Evolutionary conservation across 768 basidiomycete genomes (phyloP).

Genomic region (Termitomyces sp.): DNA sequence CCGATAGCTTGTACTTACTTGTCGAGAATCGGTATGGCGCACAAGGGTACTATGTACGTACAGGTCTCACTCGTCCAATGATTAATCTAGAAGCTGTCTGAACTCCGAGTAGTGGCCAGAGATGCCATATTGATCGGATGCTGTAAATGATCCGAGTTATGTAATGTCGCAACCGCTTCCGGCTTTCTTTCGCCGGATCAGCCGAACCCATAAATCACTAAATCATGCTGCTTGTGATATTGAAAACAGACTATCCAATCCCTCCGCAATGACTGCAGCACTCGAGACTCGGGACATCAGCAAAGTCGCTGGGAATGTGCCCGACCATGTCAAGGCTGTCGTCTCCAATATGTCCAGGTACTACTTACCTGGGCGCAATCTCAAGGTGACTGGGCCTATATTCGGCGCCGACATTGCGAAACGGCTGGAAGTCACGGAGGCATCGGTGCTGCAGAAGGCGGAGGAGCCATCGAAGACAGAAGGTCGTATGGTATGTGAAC

Average conservation of each 20-base stretch:
- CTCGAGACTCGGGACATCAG: constrained; percentile 13
- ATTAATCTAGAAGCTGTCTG: no score
- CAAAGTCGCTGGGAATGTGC: constrained; percentile 22
- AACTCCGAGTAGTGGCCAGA: neutral
- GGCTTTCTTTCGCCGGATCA: constrained; percentile 9
- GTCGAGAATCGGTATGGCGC: neutral
- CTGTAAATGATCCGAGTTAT: neutral
- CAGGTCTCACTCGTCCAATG: no score
- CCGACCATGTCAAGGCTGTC: constrained; percentile 23
- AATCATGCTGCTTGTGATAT: neutral
- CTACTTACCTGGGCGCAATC: constrained; percentile 1
- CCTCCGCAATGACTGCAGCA: constrained; percentile 1
- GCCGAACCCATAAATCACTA: constrained; percentile 4
- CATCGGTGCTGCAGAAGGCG: constrained; percentile 34
- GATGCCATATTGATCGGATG: neutral
- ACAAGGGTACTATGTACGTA: neutral
- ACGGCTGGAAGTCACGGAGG: constrained; percentile 28
- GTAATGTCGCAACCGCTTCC: neutral
- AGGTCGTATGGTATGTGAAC: constrained; percentile 39
- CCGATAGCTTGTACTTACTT: neutral
- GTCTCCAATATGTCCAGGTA: constrained; percentile 15
- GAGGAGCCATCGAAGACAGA: constrained; percentile 41
- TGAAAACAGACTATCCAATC: neutral
- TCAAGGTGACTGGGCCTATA: constrained; percentile 10
- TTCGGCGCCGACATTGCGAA: constrained; percentile 15